Evolutionary conservation across 495 filamentous ascomycete species (phyloP).

Genomic region (Rusavskia elegans): DNA sequence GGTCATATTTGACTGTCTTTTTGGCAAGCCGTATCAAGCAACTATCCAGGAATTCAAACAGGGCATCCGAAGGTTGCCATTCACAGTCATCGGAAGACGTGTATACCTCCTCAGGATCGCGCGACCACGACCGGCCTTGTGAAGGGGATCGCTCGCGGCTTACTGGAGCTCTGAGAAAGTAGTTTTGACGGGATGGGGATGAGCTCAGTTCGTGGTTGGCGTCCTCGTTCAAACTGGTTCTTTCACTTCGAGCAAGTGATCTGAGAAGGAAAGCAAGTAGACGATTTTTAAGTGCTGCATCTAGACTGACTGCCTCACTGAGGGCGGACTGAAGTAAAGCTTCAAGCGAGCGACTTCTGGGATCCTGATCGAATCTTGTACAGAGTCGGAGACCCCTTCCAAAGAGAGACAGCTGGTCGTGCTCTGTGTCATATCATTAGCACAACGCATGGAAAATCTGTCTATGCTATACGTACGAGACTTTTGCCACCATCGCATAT

Average conservation of each 20-base stretch:
- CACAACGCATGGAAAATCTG: background rate
- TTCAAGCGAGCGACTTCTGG: background rate
- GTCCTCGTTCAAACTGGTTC: background rate
- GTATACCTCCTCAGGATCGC: no score
- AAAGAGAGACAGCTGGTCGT: background rate
- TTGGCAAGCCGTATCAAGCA: constrained; percentile 54
- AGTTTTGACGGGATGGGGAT: background rate
- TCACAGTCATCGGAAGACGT: background rate
- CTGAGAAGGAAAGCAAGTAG: no score
- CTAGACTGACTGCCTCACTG: no score
- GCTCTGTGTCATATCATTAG: background rate
- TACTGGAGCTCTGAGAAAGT: no score
- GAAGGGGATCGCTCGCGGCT: no score
- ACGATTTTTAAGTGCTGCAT: no score
- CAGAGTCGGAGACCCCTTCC: background rate
- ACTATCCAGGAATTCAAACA: constrained; percentile 63
- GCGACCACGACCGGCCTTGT: no score
- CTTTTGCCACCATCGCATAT: constrained; percentile 70
- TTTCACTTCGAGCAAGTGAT: no score
- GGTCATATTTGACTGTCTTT: constrained; percentile 55
- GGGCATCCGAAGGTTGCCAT: constrained; percentile 7
- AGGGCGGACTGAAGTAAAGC: background rate
- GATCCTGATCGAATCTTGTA: background rate
- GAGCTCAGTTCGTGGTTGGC: background rate
- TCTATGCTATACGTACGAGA: constrained; percentile 23